Evolutionary conservation across 257 asterid genomes (phyloP), one percentile per base, ranked within the genome.

Genomic region (Solanum peruvianum): DNA sequence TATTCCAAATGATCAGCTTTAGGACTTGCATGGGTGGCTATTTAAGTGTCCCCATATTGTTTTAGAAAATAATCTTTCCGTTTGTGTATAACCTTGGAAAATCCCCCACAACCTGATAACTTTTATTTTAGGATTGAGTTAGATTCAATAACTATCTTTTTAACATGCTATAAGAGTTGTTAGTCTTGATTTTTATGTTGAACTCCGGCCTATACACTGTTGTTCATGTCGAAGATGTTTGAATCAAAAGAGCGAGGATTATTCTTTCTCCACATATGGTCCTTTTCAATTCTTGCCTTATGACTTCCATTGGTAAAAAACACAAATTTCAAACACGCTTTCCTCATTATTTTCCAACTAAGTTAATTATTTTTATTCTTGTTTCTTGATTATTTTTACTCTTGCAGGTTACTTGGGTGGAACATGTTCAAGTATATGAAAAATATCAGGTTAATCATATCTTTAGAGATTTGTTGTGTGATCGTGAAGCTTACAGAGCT

Each of bases 361-460:
- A 37, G 29, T 12, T 21, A 72, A 37, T 37, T 37, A 37, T 35
- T 37, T 72, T 72, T 14, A 16, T 9, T 80, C 27, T 47, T 14
- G 5, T 9, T 56, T 47, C 12, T 78, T 78, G 39, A 45, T 71
- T 9, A 35, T 72, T 9, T 25, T 12, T 45, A 15, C 41, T 78
- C 3, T 86, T 20, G 9, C 60, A 94, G 99, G 93, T 96, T 72
- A 92, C 94, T 77, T 96, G 99, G 98, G 76, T 96, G 6, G 98
- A 95, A 69, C 98, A 95, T 86, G 94, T 95, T 84, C 94, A 96
- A 91, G 95, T 95, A 84, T 95, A 92, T 21, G 98, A 93, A 82
- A 93, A 91, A 88, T 77, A 80, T 27, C 80, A 87, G 52, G 94
- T 91, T 72, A 93, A 94, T 87, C 92, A 90, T 73, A 78, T 95